These are phyloP conservation scores for Cryptosporidium ubiquitum DNA, from an alignment of 169 alveolate species.

Conservation along the genomic window DNA sequence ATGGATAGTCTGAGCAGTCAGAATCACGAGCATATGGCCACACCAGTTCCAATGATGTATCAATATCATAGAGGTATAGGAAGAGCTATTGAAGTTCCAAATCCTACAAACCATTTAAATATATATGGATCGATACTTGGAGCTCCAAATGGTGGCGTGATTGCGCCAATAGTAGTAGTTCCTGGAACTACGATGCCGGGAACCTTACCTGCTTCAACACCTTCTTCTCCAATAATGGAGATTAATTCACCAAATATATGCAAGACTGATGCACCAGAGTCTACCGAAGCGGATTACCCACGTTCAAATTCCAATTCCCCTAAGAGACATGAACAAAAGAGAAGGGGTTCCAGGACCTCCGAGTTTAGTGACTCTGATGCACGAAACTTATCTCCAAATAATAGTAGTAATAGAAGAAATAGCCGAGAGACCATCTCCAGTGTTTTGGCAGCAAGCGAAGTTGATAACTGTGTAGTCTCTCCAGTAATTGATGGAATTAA, in stretches of 20 bases:
- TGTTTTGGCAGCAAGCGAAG: not conserved
- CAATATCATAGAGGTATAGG: not conserved
- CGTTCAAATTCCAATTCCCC: not conserved
- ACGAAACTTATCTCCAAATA: not conserved
- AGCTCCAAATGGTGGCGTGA: conserved; percentile 2
- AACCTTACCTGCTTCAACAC: not conserved
- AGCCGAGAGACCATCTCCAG: not conserved
- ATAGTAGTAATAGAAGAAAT: not conserved
- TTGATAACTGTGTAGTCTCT: not conserved
- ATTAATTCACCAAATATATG: not conserved
- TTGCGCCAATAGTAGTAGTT: conserved; percentile 18
- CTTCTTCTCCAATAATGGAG: not conserved
- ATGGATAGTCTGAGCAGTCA: not conserved
- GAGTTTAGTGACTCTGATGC: not conserved
- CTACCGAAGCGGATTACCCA: not conserved
- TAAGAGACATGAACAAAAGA: not conserved
- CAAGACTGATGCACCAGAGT: not conserved
- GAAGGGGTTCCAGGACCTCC: not conserved
- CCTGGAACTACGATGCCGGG: not conserved
- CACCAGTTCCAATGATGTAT: conserved; percentile 4
- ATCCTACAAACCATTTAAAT: not conserved
- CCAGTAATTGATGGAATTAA: not conserved
- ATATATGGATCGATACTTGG: conserved; percentile 5
- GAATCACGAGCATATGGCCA: not conserved
- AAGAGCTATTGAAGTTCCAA: conserved; percentile 13